Base-by-base conservation (phyloP, 2,329 filamentous ascomycete species). In the Diaporthe caulivora region DNA sequence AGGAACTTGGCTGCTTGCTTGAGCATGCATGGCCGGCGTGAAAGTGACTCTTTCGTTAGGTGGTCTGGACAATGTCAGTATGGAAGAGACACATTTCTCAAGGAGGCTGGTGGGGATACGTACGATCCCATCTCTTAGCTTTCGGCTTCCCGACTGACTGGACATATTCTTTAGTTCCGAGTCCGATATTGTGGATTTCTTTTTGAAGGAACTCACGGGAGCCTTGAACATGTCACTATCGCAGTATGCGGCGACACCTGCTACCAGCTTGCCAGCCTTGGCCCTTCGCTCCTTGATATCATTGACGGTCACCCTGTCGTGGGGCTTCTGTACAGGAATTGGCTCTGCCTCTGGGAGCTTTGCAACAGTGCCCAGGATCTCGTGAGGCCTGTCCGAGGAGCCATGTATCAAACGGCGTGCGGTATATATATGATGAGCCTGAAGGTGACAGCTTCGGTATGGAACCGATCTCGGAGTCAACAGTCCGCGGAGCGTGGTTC, bases 221-320 rank as follows among this genome's bases (percentile, higher is more conserved):
- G 91, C 91, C 84, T 97, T 97, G 84, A 97, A 98, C 86, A 93
- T 91, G 78, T 95, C 93, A 82, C 94, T 94, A 82, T 92, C 92
- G 2, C 93, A 92, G 67, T 89, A 88, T 13, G 95, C 94, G 42
- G 95, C 96, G 60, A 94, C 89, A 49, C 93, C 93, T 24, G 92
- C 94, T 76, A 93, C 87, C 51, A 97, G 86, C 78, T 90, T 91
- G 3, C 92, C 93, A n/a, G 90, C 89, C 79, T 93, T 94, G 75
- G 88, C 89, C 64, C 96, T 90, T 77, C 93, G 87, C 51, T 89
- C 90, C 70, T 89, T 82, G 72, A 97, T 91, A 75, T 90, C 90
- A 77, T 92, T 88, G 80, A 94, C 82, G 55, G 91, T 92, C 79
- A 95, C 69, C 10, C 64, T 51, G 40, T 74, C 60, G 4, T 69